Evolutionary conservation across 148 eudicot species (phyloP), one percentile per base, ranked within the genome.

Genomic region (Simmondsia chinensis): DNA sequence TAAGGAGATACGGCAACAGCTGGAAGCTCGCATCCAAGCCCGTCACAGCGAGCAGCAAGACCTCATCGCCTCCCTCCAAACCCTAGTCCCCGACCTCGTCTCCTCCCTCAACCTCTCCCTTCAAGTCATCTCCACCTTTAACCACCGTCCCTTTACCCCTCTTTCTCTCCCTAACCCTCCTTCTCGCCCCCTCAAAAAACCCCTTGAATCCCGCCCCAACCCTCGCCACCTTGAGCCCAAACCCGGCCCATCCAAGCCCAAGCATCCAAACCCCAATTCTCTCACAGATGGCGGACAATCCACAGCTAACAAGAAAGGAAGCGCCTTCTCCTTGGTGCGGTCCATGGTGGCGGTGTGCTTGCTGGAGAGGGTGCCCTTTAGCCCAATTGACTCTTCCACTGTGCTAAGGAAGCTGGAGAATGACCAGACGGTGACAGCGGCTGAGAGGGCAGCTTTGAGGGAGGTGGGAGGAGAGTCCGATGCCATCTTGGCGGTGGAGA

Each of bases 101-200:
- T 72, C 87, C n/a, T 73, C 87, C 12, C 83, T 89, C 54, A 80
- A 78, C 43, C 68, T 80, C 49, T 76, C 91, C 38, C 82, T 84
- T 46, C 66, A 65, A 22, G 52, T 82, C 63, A 59, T 81, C 52
- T 81, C 94, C 32, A 14, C 83, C 42, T 75, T 80, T 76, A 66
- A 73, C 21, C 15, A 24, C 51, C 73, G 73, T 15, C 78, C 82
- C 14, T 78, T 69, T 41, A 50, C 63, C 3, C 86, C 86, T 18
- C 57, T 71, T 13, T 23, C 79, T 4, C 41, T 59, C 21, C 46
- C 8, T 7, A 26, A 15, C 46, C 68, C 70, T 11, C 63, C 70
- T 19, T 27, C 52, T 10, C 30, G 50, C 15, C 6, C 52, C 9
- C 50, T 25, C 49, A 60, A 57, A 48, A 28, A 48, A 39, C 60